Evolutionary conservation across 2,329 filamentous ascomycete genomes (phyloP), one percentile per base, ranked within the genome.

Genomic region (Pseudopithomyces chartarum): DNA sequence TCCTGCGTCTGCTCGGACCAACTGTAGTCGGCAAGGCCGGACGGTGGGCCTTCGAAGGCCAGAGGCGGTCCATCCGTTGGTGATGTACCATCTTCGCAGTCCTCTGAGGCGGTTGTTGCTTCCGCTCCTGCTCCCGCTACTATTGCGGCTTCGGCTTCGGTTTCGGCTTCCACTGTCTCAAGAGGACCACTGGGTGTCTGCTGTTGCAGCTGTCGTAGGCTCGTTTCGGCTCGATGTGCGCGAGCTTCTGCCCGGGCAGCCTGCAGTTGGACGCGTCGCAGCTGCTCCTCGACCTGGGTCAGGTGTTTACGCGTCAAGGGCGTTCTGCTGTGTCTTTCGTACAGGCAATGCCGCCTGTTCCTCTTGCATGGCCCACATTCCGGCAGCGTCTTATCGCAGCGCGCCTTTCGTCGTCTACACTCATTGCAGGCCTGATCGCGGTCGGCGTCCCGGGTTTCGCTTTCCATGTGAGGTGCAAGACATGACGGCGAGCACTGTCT

Each of bases 291-390:
- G 29, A 60, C 42, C 20, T 58, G 52, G 22, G 55, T 60, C 39
- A 60, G 46, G 38, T 54, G 49, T 36, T 77, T 81, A 42, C 81
- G 72, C 5, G 80, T 83, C 57, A 82, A 67, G 5, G 80, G 80
- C 12, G 80, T 82, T 43, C 77, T 73, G n/a, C 74, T 73, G 49
- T 81, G 76, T 59, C 78, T 80, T 61, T 82, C 80, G 54, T 83
- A 83, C 6, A 81, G 67, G 57, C 81, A 83, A 57, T 80, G 76
- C 13, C 80, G 69, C 40, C 76, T 72, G 60, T 80, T 79, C 54
- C 76, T 77, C 46, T 74, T 64, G 61, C 80, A 54, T 6, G 52
- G 52, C 12, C 54, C 45, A 46, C 59, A 55, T 49, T 62, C 47
- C 12, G 46, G 55, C 20, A 62, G 23, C 3, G 34, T 48, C 40